These are phyloP conservation scores for Acidomyces sp. DNA, from an alignment of 495 filamentous ascomycete genomes.

Conservation along the genomic window DNA sequence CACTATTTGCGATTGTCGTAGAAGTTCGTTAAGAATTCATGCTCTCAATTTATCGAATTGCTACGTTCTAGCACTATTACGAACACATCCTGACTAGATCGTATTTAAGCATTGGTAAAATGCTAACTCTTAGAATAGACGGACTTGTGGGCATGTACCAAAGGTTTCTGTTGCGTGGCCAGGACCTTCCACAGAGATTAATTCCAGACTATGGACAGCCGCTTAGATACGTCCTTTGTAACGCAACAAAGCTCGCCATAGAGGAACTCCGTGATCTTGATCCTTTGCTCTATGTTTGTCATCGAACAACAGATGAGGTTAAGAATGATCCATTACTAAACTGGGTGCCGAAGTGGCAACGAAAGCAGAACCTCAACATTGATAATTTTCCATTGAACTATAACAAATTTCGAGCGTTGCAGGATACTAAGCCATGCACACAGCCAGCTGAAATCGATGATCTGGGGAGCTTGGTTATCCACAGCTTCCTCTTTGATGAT, in stretches of 20 bases:
- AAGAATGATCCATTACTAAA: background rate
- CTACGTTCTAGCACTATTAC: too few species aligned
- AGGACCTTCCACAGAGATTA: background rate
- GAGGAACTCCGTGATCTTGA: background rate
- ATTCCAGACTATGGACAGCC: background rate
- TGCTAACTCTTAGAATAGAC: background rate
- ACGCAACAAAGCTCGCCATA: constrained; percentile 3
- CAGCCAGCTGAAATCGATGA: too few species aligned
- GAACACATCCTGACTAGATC: too few species aligned
- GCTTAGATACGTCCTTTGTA: background rate
- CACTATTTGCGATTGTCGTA: background rate
- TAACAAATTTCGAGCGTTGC: background rate
- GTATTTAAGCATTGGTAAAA: too few species aligned
- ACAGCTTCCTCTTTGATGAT: too few species aligned
- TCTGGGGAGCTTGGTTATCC: too few species aligned
- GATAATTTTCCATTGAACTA: constrained; percentile 1
- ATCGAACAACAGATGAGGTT: background rate
- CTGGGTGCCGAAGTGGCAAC: constrained; percentile 1
- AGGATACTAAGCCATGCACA: too few species aligned
- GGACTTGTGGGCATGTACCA: constrained; percentile 1
- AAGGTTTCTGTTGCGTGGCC: background rate
- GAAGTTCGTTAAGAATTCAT: too few species aligned
- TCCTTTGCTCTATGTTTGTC: constrained; percentile 2
- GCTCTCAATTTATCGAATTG: too few species aligned
- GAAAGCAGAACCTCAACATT: background rate